Evolutionary conservation across 2,329 filamentous ascomycete genomes (phyloP), one percentile per base, ranked within the genome.

Genomic region (Colletotrichum incanum): DNA sequence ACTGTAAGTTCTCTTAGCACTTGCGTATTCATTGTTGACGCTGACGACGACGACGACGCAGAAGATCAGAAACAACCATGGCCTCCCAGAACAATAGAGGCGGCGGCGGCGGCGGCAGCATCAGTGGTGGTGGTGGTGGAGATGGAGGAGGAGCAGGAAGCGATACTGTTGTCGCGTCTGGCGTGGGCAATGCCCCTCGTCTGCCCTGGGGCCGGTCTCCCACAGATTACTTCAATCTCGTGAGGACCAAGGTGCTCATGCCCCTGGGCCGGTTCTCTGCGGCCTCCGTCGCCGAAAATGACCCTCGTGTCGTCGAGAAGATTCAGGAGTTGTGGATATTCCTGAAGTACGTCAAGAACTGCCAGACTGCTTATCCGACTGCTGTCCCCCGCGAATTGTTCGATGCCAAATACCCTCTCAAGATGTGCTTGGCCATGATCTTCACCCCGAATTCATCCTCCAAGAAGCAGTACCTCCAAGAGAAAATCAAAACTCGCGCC

Each of bases 381-480:
- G 20, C 28, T 23, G 28, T 50, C 34, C 45, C 52, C 4, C 3
- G 45, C 7, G 20, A 9, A 3, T 5, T 65, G 1, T 8, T 23
- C 34, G 26, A 55, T 8, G 23, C 28, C 11, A 59, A 26, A n/a
- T 47, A 55, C 14, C 52, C 9, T 5, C 26, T 58, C 45, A 49
- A n/a, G 1, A 26, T 18, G n/a, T 58, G 34, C 26, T 20, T 66
- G 11, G 1, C 18, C 26, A 43, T 11, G 16, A 54, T 70, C 39
- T 70, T 60, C n/a, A 28, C 39, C 28, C 20, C 41, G 28, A 20
- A 26, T 16, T 12, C n/a, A 26, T 18, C 6, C 6, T 14, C 39
- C 12, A 52, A 47, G 37, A 56, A 71, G n/a, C 39, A 50, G 3
- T 52, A 67, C 43, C 28, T 67, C 31, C n/a, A 31, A 4, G 31